phyloP scores from a whole-genome alignment of 129 eudicot species.

The Smallanthus sonchifolius region DNA sequence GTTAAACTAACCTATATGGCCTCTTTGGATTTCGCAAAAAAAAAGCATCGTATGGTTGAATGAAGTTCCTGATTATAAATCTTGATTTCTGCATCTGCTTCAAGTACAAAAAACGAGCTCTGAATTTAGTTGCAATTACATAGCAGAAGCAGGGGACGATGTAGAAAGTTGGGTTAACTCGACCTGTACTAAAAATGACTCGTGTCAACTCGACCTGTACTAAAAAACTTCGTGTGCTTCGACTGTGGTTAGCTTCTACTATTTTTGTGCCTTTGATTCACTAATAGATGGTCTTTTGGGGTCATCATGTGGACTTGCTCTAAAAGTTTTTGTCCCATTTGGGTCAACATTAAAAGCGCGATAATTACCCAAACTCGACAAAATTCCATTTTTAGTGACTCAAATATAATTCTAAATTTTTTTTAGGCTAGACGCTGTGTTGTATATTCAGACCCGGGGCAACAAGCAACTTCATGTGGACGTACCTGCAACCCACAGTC shows the following conservation, averaged over 20 bases:
- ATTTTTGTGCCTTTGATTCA: not conserved
- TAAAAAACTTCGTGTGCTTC: conserved; percentile 51
- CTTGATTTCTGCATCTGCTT: conserved; percentile 88
- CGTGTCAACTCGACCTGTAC: not conserved
- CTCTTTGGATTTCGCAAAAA: conserved; percentile 83
- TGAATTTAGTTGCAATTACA: conserved; percentile 90
- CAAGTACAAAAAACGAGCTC: conserved; percentile 58
- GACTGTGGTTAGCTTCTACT: conserved; percentile 48
- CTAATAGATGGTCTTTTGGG: not conserved
- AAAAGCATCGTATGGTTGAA: conserved; percentile 90
- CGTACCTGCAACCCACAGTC: too few species aligned
- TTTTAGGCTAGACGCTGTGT: too few species aligned
- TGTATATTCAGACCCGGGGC: too few species aligned
- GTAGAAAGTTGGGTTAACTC: conserved; percentile 69
- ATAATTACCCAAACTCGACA: not conserved
- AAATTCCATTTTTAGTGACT: not conserved
- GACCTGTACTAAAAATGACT: not conserved
- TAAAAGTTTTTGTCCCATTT: not conserved
- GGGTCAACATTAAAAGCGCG: not conserved
- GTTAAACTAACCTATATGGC: conserved; percentile 72
- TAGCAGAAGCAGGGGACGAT: conserved; percentile 95
- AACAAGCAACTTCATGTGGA: too few species aligned
- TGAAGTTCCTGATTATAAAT: conserved; percentile 81
- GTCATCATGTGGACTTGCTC: not conserved
- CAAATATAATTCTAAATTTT: too few species aligned